Base-by-base conservation (phyloP, 306 rosid genomes). In the Cucurbita moschata region DNA sequence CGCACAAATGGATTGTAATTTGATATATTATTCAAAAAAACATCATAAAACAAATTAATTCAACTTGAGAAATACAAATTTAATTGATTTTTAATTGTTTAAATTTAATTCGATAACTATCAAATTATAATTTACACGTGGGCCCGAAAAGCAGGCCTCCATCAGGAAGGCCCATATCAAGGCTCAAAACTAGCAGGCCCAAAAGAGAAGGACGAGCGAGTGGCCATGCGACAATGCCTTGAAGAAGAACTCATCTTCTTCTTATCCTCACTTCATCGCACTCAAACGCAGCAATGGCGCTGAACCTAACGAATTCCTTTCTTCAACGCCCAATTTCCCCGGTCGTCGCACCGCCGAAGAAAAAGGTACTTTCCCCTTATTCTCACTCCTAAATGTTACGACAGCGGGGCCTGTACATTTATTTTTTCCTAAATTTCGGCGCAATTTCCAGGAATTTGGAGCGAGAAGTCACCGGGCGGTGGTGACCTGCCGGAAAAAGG, bases 401-500 rank as follows among this genome's bases (percentile, higher is more conserved):
- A 18, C 16, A 30, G n/a, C 51, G 9, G 4, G 2, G 51, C 18
- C 21, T 64, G 0, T n/a, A n/a, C 47, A 18, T 40, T 19, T 66
- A 8, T 3, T 3, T 19, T 18, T 10, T 10, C 72, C 54, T 16
- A 5, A 9, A 5, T 66, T 66, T 44, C 10, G 8, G 11, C 37
- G 18, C 21, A 13, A 66, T 52, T 66, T 70, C 51, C 77, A 86
- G 89, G 81, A 67, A 13, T 69, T 73, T 2, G 40, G 64, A 7
- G 79, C 64, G 16, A 72, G 81, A 30, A 80, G 53, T 57, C 58
- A 10, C 54, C 81, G 77, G 60, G 37, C 61, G 54, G 76, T 79
- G 61, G 85, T 93, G 44, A 79, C 81, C 40, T 93, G 96, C 81
- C 87, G 93, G 89, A 93, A 90, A 89, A 93, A 93, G 82, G 98